phyloP scores from a whole-genome alignment of 441 rosid genomes.

The Codiaeum variegatum region DNA sequence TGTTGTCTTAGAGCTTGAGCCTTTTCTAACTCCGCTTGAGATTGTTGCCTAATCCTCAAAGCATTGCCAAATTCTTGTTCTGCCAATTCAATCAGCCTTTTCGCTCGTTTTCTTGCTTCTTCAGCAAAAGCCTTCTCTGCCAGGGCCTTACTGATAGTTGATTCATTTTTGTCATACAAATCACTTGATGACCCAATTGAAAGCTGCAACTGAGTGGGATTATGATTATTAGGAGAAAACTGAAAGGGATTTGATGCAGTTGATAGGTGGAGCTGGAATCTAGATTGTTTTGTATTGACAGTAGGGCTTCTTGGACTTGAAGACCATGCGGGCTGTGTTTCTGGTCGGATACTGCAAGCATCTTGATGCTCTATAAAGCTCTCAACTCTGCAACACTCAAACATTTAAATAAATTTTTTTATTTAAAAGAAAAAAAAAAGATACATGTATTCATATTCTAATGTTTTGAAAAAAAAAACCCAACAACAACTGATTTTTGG shows the following conservation, averaged over 20 bases:
- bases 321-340: slow-evolving; percentile 44
- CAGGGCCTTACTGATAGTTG: slow-evolving; percentile 37
- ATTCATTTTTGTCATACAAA: slow-evolving; percentile 20
- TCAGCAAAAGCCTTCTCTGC: slow-evolving; percentile 78
- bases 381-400: slow-evolving; percentile 57
- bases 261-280: slow-evolving; percentile 57
- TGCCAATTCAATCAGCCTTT: slow-evolving; percentile 75
- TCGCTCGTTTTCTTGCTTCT: slow-evolving; percentile 70
- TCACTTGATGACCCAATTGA: slow-evolving; percentile 49
- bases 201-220: slow-evolving; percentile 45
- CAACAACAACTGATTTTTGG: slow-evolving; percentile 31
- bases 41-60: slow-evolving; percentile 75
- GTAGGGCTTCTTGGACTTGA: slow-evolving; percentile 50
- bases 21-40: slow-evolving; percentile 72
- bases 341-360: slow-evolving; percentile 52
- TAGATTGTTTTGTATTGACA: slow-evolving; percentile 30
- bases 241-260: slow-evolving; percentile 29
- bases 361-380: slow-evolving; percentile 94
- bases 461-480: slow-evolving; percentile 6
- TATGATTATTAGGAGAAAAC: slow-evolving; percentile 29
- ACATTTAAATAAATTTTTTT: slow-evolving; percentile 1
- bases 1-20: slow-evolving; percentile 63
- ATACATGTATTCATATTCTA: not conserved
- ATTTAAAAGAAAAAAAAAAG: too few relatives aligned
- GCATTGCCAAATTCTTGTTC: slow-evolving; percentile 78